Percentiles rank a stretch among this genome's conserved stretches.
phyloP scores from a whole-genome alignment of 345 rosid genomes.

The Citrus reticulata region DNA sequence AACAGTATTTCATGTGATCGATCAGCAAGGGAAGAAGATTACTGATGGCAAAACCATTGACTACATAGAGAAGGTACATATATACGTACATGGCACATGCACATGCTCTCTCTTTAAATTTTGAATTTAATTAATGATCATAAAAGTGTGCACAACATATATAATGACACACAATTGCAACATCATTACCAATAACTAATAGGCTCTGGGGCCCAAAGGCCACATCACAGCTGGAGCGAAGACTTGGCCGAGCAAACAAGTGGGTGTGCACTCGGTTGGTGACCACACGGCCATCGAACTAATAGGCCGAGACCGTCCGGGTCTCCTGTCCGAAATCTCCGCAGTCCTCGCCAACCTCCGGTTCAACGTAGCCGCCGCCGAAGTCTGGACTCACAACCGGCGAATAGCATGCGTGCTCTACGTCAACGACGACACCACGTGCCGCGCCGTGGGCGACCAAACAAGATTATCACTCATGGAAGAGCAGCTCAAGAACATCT shows the following conservation, averaged over 20 bases:
- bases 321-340: conserved; percentile 79
- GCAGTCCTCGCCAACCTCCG: conserved; percentile 76
- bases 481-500: conserved; percentile 73
- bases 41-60: conserved; percentile 71
- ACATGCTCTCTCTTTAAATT: too few relatives aligned
- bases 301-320: conserved; percentile 82
- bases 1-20: conserved; percentile 79
- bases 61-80: conserved; percentile 66
- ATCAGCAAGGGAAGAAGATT: conserved; percentile 82
- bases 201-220: conserved; percentile 86
- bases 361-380: conserved; percentile 80
- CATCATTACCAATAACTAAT: neutral
- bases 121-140: too few relatives aligned
- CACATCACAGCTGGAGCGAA: conserved; percentile 43
- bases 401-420: conserved; percentile 81
- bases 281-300: conserved; percentile 88
- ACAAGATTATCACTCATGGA: conserved; percentile 57
- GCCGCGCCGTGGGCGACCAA: conserved; percentile 57
- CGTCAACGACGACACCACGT: conserved; percentile 62
- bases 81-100: too few relatives aligned
- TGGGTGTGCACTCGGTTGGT: conserved; percentile 77
- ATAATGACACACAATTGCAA: too few relatives aligned
- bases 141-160: too few relatives aligned
- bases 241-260: conserved; percentile 62
- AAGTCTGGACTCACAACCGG: conserved; percentile 91